Percentiles rank a stretch among this genome's conserved stretches.
These are phyloP conservation scores for Penicillium robsamsonii DNA, from an alignment of 495 filamentous ascomycete genomes.

Conservation along the genomic window DNA sequence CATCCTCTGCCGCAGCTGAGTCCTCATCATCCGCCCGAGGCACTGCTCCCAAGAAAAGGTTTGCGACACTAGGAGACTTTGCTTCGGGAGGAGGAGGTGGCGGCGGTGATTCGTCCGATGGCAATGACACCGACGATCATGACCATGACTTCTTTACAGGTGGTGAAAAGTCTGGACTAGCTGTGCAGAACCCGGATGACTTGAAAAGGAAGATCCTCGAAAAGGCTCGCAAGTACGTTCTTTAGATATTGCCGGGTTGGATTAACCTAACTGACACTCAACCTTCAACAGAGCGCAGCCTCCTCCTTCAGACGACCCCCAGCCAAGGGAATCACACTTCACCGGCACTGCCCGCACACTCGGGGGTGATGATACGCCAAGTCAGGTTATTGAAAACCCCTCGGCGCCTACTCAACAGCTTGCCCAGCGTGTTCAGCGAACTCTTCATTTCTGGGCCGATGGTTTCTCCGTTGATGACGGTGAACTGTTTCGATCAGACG, in stretches of 20 bases:
- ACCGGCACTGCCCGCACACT: conserved; percentile 80
- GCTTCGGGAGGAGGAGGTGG: conserved; percentile 45
- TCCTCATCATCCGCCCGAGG: conserved; percentile 32
- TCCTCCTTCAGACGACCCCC: conserved; percentile 56
- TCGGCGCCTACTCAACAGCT: conserved; percentile 40
- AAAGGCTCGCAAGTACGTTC: conserved; percentile 69
- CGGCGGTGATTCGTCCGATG: conserved; percentile 52
- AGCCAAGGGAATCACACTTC: conserved; percentile 61
- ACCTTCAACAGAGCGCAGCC: conserved; percentile 50
- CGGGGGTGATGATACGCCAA: conserved; percentile 84
- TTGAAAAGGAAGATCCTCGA: conserved; percentile 75
- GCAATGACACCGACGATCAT: conserved; percentile 61
- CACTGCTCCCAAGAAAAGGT: conserved; percentile 47
- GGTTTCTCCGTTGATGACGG: conserved; percentile 96
- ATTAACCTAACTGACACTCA: conserved; percentile 3
- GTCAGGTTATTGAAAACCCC: conserved; percentile 67
- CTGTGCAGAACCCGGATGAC: conserved; percentile 85
- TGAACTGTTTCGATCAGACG: conserved; percentile 82
- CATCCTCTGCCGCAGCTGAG: conserved; percentile 33
- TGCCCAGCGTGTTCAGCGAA: conserved; percentile 58
- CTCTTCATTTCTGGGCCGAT: conserved; percentile 87
- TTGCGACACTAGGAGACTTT: conserved; percentile 56
- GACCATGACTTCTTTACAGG: conserved; percentile 87
- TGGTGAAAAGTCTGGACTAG: conserved; percentile 93
- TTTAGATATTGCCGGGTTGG: background rate